Evolutionary conservation across 2,329 filamentous ascomycete genomes (phyloP), one percentile per base, ranked within the genome.

Genomic region (Arthrobotrys sinensis): DNA sequence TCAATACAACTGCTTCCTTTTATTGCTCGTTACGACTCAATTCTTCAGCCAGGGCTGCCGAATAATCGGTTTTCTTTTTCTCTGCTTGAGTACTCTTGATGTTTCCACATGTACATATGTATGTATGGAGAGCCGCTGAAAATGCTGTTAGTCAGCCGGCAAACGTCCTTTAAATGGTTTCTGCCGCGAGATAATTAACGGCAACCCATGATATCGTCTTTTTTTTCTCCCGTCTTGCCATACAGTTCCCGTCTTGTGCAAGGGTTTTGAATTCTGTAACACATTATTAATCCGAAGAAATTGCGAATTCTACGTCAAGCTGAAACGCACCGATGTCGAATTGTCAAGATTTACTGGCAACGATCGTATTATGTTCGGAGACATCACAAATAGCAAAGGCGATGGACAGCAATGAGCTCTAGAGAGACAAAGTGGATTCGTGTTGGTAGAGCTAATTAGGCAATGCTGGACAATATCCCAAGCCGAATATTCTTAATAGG

Each of bases 291-390:
- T 77, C 65, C 72, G 64, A 65, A 57, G 66, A 77, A 77, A 77
- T 77, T 77, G 66, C 73, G 73, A 76, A 40, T 64, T 76, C 57
- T 70, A 68, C 65, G 50, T 66, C 66, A 71, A 45, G 52, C 19
- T 77, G 73, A 77, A 77, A 77, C 73, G 53, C 40, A 65, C 72
- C 73, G 73, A 76, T 76, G 55, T 76, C 71, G n/a, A 63, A 60
- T 40, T 34, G 52, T 57, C 32, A 24, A 43, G 28, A 28, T 60
- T 12, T 8, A 60, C 55, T 60, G 55, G 55, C 10, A 60, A 40
- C 36, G 11, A 60, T 43, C 36, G 36, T 28, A 57, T 57, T 57
- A n/a, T 38, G 24, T 60, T 60, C 12, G 55, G 16, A n/a, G 34
- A n/a, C 19, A 43, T 40, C 34, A 21, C 34, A 40, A 21, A 36